phyloP scores from a whole-genome alignment of 176 grass and related monocot genomes.

The Dendrocalamus sinicus region DNA sequence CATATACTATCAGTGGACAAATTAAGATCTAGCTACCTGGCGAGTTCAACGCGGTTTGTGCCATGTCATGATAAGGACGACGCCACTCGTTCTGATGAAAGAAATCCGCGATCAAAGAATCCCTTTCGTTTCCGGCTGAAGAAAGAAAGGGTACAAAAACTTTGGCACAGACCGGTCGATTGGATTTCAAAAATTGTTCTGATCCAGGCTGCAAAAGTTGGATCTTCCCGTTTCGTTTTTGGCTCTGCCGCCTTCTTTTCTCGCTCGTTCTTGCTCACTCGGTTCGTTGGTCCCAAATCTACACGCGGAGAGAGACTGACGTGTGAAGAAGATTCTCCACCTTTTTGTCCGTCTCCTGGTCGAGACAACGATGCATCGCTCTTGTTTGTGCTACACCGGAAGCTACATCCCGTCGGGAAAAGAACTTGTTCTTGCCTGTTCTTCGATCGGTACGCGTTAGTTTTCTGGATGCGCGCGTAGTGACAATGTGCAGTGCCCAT shows the following conservation, averaged over 20 bases:
- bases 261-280: not conserved
- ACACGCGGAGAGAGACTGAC: constrained; percentile 39
- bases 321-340: not conserved
- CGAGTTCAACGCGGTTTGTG: constrained; percentile 31
- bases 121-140: not conserved
- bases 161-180: not conserved
- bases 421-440: not conserved
- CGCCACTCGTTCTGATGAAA: not conserved
- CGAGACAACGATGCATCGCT: not conserved
- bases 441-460: not conserved
- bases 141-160: not conserved
- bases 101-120: not conserved
- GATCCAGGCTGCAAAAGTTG: not conserved
- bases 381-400: not conserved
- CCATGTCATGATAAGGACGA: not conserved
- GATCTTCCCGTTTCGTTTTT: not conserved
- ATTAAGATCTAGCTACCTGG: not conserved
- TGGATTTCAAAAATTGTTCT: not conserved
- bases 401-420: not conserved
- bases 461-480: not conserved
- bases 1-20: no score
- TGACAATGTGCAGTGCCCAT: not conserved
- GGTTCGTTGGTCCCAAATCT: not conserved
- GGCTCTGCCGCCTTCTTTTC: not conserved
- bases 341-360: not conserved